These are phyloP conservation scores for Calycina marina DNA, from an alignment of 2,329 filamentous ascomycete genomes.

Conservation along the genomic window DNA sequence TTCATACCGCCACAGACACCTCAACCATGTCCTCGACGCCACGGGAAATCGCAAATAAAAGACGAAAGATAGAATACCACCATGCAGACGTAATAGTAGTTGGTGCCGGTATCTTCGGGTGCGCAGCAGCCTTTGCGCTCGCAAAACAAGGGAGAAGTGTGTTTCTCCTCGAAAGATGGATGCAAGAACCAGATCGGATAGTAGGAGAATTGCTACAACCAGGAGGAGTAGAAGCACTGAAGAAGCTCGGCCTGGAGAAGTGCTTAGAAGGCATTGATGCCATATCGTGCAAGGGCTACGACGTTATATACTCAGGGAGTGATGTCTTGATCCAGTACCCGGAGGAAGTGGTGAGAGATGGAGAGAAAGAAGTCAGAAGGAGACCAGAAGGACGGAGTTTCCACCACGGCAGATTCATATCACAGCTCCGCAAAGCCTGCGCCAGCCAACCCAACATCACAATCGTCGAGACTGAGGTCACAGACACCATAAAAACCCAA, in stretches of 20 bases:
- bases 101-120: conserved; percentile 81
- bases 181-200: conserved; percentile 90
- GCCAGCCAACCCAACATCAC: conserved; percentile 67
- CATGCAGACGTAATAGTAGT: conserved; percentile 79
- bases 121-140: conserved; percentile 69
- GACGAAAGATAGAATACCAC: conserved; percentile 38
- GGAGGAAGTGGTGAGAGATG: conserved; percentile 30
- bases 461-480: conserved; percentile 79
- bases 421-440: conserved; percentile 63
- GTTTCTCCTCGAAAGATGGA: conserved; percentile 71
- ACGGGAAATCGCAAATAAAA: conserved; percentile 18
- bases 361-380: conserved; percentile 22
- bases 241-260: conserved; percentile 63
- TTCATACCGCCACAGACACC: too few species aligned
- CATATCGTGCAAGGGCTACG: conserved; percentile 69
- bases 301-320: conserved; percentile 67
- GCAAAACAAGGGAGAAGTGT: conserved; percentile 85
- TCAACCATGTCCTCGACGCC: conserved; percentile 8
- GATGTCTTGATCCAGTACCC: conserved; percentile 71
- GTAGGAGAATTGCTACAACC: conserved; percentile 92
- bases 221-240: conserved; percentile 69
- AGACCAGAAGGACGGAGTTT: conserved; percentile 65
- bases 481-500: conserved; percentile 56
- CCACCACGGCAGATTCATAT: conserved; percentile 90
- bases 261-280: conserved; percentile 85